These are phyloP conservation scores for Metschnikowia aberdeeniae DNA, from an alignment of 805 yeast genomes.

Conservation along the genomic window DNA sequence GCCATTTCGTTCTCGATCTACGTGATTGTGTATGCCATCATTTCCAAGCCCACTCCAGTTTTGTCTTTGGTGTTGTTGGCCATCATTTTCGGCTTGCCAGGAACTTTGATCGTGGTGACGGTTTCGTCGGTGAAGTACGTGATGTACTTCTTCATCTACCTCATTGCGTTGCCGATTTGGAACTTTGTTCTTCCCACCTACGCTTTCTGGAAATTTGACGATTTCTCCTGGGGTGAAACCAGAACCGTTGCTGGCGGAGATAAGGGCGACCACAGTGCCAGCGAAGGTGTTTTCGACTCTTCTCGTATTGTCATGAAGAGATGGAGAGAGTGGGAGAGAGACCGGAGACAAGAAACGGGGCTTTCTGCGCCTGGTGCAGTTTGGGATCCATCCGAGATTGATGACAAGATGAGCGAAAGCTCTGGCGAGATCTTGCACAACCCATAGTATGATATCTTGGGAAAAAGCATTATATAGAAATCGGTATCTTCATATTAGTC, in stretches of 20 bases:
- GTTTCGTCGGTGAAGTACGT: conserved; percentile 70
- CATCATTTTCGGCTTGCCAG: conserved; percentile 82
- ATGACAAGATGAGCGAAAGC: conserved; percentile 2
- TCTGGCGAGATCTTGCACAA: neutral
- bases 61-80: conserved; percentile 73
- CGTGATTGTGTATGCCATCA: conserved; percentile 66
- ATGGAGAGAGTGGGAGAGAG: conserved; percentile 92
- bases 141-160: conserved; percentile 73
- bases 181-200: conserved; percentile 82
- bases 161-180: conserved; percentile 88
- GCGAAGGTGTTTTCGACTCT: conserved; percentile 86
- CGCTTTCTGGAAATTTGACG: conserved; percentile 94
- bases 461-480: too few species aligned
- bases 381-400: conserved; percentile 40
- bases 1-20: conserved; percentile 82
- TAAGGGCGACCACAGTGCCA: conserved; percentile 62
- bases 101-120: conserved; percentile 72
- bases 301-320: conserved; percentile 84
- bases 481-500: too few species aligned
- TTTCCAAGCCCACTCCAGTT: conserved; percentile 70
- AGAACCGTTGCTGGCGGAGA: conserved; percentile 70
- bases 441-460: neutral
- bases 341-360: conserved; percentile 37
- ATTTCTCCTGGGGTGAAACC: conserved; percentile 95
- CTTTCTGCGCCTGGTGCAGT: conserved; percentile 38